Evolutionary conservation across 148 eudicot species (phyloP).

Genomic region (Rhododendron griersonianum): DNA sequence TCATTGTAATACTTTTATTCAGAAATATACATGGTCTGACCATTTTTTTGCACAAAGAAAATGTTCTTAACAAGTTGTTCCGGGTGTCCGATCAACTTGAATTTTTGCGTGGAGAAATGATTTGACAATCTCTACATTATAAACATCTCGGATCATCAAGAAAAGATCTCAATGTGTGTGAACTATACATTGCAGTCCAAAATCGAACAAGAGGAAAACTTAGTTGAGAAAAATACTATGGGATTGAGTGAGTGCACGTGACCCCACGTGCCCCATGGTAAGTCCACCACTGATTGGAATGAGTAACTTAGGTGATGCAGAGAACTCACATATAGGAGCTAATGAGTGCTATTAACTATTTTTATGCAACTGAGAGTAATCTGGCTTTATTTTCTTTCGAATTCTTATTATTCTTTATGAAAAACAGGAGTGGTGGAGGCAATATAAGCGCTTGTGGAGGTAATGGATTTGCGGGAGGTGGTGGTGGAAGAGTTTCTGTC

Average conservation of each 20-base stretch:
- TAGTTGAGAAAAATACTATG: not conserved
- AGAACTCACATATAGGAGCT: not conserved
- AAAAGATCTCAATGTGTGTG: not conserved
- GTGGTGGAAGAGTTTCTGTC: conserved; percentile 89
- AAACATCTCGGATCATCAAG: not conserved
- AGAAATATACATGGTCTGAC: not conserved
- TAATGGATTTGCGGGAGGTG: conserved; percentile 95
- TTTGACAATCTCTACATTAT: too few relatives aligned
- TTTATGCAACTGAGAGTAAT: not conserved
- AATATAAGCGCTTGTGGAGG: conserved; percentile 81
- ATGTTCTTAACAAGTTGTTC: not conserved
- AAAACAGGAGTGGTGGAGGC: conserved; percentile 79
- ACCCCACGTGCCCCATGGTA: not conserved
- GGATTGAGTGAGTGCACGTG: not conserved
- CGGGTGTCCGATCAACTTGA: not conserved
- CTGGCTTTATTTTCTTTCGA: not conserved
- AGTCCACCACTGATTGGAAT: too few relatives aligned
- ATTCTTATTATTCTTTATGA: conserved; percentile 15
- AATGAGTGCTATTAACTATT: not conserved
- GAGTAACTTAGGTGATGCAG: not conserved
- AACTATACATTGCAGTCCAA: not conserved
- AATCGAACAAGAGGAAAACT: not conserved
- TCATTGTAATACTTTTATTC: too few relatives aligned
- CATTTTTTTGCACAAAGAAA: not conserved
- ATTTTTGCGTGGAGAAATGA: not conserved